phyloP scores from a whole-genome alignment of 2,329 filamentous ascomycete genomes.

The Elsinoe batatas region DNA sequence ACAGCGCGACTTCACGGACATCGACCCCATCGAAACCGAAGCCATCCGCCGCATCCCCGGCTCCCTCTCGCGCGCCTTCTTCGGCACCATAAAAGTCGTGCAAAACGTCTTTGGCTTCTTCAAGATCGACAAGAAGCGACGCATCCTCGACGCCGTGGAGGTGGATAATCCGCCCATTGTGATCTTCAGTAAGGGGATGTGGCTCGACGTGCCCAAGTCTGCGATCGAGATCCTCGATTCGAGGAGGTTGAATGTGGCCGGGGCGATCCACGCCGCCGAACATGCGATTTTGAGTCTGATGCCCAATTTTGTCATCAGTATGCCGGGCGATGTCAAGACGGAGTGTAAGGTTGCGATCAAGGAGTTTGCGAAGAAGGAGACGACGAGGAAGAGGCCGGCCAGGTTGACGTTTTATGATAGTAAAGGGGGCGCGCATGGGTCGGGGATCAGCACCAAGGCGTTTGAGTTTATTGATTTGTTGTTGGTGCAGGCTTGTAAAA shows the following conservation, averaged over 20 bases:
- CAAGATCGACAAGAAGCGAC: conserved; percentile 78
- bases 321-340: conserved; percentile 84
- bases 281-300: conserved; percentile 80
- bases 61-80: conserved; percentile 64
- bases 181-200: conserved; percentile 79
- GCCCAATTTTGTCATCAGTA: conserved; percentile 81
- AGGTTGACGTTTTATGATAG: conserved; percentile 90
- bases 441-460: conserved; percentile 81
- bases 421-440: conserved; percentile 74
- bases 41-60: conserved; percentile 62
- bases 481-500: conserved; percentile 61
- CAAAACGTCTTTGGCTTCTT: conserved; percentile 94
- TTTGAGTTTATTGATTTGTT: conserved; percentile 85
- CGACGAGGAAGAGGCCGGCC: conserved; percentile 69
- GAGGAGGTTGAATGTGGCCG: conserved; percentile 68
- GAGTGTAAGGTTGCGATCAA: conserved; percentile 88
- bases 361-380: conserved; percentile 66
- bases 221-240: conserved; percentile 71
- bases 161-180: conserved; percentile 90
- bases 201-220: conserved; percentile 76
- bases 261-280: conserved; percentile 87
- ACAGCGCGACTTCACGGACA: conserved; percentile 86
- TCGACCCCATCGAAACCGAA: conserved; percentile 88
- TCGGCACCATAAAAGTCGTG: conserved; percentile 74
- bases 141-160: conserved; percentile 82